Percentiles rank a stretch among this genome's conserved stretches.
These are phyloP conservation scores for Calonectria montana DNA, from an alignment of 2,329 filamentous ascomycete species.

Conservation along the genomic window DNA sequence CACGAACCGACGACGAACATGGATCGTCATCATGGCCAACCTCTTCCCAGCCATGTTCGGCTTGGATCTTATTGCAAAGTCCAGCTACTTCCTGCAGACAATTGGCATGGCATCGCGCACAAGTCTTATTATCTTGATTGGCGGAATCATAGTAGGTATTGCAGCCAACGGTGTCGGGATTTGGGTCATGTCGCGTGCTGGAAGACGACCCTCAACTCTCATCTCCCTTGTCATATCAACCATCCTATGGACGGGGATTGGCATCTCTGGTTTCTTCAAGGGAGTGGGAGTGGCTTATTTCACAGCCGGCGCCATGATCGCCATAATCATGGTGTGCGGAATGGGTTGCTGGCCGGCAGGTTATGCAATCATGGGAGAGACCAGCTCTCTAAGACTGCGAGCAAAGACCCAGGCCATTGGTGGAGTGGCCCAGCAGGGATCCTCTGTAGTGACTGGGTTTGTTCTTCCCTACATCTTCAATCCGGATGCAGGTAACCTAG, in stretches of 20 bases:
- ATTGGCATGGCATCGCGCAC: slow-evolving; percentile 43
- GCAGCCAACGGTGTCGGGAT: slow-evolving; percentile 57
- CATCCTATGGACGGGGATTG: slow-evolving; percentile 57
- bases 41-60: slow-evolving; percentile 56
- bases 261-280: slow-evolving; percentile 31
- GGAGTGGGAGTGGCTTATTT: slow-evolving; percentile 16
- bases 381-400: slow-evolving; percentile 36
- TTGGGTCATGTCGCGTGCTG: slow-evolving; percentile 56
- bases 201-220: slow-evolving; percentile 53
- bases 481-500: slow-evolving; percentile 48
- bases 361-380: slow-evolving; percentile 51
- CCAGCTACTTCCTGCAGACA: slow-evolving; percentile 52
- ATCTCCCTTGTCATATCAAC: slow-evolving; percentile 46
- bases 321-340: slow-evolving; percentile 53
- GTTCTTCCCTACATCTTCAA: slow-evolving; percentile 45
- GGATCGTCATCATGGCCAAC: slow-evolving; percentile 53
- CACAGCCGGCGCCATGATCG: slow-evolving; percentile 48
- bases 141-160: slow-evolving; percentile 58
- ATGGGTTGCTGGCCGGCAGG: slow-evolving; percentile 56
- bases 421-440: slow-evolving; percentile 52
- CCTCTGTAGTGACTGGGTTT: slow-evolving; percentile 44
- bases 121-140: slow-evolving; percentile 57
- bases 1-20: slow-evolving; percentile 51
- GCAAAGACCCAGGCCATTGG: slow-evolving; percentile 50
- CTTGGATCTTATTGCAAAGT: slow-evolving; percentile 53